These are phyloP conservation scores for Saccharomycopsis hybrid DNA, from an alignment of 1,139 yeast species.

Conservation along the genomic window DNA sequence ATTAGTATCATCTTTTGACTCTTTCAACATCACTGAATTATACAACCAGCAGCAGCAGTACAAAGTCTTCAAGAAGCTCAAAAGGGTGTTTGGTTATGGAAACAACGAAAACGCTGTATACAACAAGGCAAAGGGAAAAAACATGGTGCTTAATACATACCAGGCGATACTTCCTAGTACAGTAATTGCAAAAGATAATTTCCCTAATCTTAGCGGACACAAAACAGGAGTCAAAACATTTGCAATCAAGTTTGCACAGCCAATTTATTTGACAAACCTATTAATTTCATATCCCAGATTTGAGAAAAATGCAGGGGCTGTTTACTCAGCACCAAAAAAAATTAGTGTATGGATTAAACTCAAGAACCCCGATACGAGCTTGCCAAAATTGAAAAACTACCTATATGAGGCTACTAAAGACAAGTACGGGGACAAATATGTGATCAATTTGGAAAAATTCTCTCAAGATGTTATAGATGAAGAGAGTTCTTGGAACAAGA, in stretches of 20 bases:
- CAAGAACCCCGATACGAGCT: conserved; percentile 8
- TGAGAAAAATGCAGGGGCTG: conserved; percentile 8
- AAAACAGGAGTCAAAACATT: conserved; percentile 20
- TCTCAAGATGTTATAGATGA: neutral
- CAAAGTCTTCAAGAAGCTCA: neutral
- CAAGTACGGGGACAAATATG: conserved; percentile 13
- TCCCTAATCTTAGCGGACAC: neutral
- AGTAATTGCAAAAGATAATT: conserved; percentile 18
- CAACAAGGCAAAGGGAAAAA: neutral
- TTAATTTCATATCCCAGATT: conserved; percentile 17
- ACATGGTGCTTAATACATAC: conserved; percentile 16
- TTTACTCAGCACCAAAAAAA: conserved; percentile 20
- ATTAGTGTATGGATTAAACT: conserved; percentile 19
- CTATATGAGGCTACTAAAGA: conserved; percentile 12
- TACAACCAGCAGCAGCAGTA: conserved; percentile 6
- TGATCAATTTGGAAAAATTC: conserved; percentile 15
- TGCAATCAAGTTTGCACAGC: conserved; percentile 17
- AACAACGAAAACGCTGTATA: neutral
- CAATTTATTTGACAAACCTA: conserved; percentile 17
- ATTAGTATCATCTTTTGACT: conserved; percentile 11
- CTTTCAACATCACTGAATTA: conserved; percentile 18
- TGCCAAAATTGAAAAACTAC: conserved; percentile 9
- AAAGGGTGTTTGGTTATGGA: neutral
- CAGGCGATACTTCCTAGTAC: conserved; percentile 14
- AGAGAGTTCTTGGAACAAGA: neutral